Conservation (phyloP, 345 rosid genomes). For the Gossypium raimondii region DNA sequence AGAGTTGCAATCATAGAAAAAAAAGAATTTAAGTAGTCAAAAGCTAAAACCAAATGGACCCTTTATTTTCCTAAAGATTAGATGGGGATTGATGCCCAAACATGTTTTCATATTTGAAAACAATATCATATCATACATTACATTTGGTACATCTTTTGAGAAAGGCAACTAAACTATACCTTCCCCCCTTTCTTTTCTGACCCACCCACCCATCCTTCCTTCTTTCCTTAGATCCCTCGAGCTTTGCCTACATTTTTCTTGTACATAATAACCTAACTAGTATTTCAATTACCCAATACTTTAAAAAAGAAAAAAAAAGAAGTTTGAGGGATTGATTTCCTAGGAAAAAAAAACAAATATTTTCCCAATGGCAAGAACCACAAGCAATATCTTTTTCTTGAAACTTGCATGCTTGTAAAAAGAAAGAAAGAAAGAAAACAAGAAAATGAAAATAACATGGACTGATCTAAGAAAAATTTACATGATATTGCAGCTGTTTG, state of each 20-base stretch:
- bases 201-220: too few relatives aligned
- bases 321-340: neutral
- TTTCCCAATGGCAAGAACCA: conserved; percentile 11
- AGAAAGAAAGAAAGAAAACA: neutral
- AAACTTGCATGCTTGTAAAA: conserved; percentile 17
- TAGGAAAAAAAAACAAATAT: conserved; percentile 7
- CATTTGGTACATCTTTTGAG: conserved; percentile 18
- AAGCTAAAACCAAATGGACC: conserved; percentile 11
- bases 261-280: neutral
- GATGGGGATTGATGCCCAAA: conserved; percentile 22
- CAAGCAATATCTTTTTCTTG: conserved; percentile 9
- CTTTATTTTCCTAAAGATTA: neutral
- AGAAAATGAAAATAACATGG: neutral
- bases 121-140: neutral
- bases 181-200: too few relatives aligned
- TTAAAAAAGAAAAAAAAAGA: neutral
- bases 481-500: conserved; percentile 83
- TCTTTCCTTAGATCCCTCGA: neutral
- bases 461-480: conserved; percentile 29
- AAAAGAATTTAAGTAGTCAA: neutral
- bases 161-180: conserved; percentile 7
- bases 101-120: conserved; percentile 9
- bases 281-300: neutral
- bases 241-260: neutral
- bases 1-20: neutral